A percentile compares a stretch with the other conserved stretches of the same genome.
Conservation (phyloP, 768 basidiomycete genomes). For the Naganishia kalamii region DNA sequence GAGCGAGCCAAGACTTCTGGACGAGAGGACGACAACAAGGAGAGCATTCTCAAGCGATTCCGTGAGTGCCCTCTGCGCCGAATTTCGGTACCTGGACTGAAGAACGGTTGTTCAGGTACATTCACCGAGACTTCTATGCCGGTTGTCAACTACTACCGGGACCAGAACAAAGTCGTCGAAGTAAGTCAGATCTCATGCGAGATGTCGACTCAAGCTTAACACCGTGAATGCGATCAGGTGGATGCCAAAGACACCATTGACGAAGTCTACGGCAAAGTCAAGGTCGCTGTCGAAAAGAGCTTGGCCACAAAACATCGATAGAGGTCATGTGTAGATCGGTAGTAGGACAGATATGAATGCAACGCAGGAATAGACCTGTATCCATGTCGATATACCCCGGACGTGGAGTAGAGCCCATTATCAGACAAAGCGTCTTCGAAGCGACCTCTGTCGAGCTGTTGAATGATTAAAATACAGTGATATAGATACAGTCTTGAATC, state of each 20-base stretch:
- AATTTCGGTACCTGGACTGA: not conserved
- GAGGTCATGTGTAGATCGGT: not conserved
- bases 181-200: conserved; percentile 50
- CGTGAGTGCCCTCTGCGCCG: conserved; percentile 51
- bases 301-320: conserved; percentile 38
- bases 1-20: conserved; percentile 90
- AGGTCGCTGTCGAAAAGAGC: conserved; percentile 54
- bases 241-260: conserved; percentile 56
- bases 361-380: not conserved
- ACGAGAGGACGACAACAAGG: conserved; percentile 88
- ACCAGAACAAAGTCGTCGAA: conserved; percentile 66
- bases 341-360: not conserved
- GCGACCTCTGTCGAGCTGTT: too few species aligned
- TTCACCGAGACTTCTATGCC: conserved; percentile 86
- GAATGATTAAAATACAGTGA: too few species aligned
- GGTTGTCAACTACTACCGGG: conserved; percentile 75
- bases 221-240: conserved; percentile 33
- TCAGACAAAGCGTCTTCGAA: too few species aligned
- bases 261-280: conserved; percentile 62
- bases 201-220: not conserved
- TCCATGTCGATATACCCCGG: too few species aligned
- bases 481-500: not conserved
- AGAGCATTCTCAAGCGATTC: conserved; percentile 96
- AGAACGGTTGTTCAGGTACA: conserved; percentile 63
- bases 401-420: too few species aligned